Evolutionary conservation across 768 basidiomycete species (phyloP).

Genomic region (Rhodotorula diobovata): DNA sequence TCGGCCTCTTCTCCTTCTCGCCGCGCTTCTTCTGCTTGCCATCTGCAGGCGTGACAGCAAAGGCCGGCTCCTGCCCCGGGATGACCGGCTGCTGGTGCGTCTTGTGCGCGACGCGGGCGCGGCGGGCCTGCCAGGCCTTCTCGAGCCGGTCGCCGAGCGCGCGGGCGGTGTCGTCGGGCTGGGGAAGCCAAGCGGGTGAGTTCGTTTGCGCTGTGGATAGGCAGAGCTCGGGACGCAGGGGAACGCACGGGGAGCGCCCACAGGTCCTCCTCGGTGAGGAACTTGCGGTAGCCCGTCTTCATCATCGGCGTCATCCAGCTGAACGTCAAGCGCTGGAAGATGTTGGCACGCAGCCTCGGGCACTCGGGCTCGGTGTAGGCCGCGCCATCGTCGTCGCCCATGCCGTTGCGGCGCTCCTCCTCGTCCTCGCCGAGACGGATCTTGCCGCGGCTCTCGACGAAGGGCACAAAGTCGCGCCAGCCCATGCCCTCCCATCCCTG

Average conservation of each 20-base stretch:
- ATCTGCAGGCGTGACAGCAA: constrained; percentile 18
- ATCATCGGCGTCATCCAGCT: constrained; percentile 78
- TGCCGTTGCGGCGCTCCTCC: constrained; percentile 2
- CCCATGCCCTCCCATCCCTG: constrained; percentile 47
- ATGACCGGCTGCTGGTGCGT: neutral
- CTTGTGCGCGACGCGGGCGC: constrained; percentile 13
- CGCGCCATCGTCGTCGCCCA: neutral
- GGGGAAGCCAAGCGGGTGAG: constrained; percentile 3
- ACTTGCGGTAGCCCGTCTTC: constrained; percentile 49
- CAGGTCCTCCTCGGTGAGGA: constrained; percentile 79
- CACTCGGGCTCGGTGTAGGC: constrained; percentile 32
- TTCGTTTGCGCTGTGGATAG: neutral
- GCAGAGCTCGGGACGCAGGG: neutral
- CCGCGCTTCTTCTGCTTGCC: constrained; percentile 16
- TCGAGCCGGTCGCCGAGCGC: constrained; percentile 63
- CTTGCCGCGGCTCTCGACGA: constrained; percentile 27
- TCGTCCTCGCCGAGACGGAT: constrained; percentile 24
- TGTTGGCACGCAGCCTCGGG: constrained; percentile 42
- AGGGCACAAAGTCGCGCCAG: constrained; percentile 43
- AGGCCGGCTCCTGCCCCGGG: constrained; percentile 11
- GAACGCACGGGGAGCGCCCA: constrained; percentile 56
- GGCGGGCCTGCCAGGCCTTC: constrained; percentile 56
- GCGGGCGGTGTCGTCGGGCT: constrained; percentile 63
- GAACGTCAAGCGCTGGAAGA: constrained; percentile 57
- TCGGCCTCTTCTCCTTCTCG: constrained; percentile 49